A percentile compares a stretch with the other conserved stretches of the same genome.
Evolutionary conservation across 108 stramenopile species (phyloP).

Genomic region (Epithemia pelagica): DNA sequence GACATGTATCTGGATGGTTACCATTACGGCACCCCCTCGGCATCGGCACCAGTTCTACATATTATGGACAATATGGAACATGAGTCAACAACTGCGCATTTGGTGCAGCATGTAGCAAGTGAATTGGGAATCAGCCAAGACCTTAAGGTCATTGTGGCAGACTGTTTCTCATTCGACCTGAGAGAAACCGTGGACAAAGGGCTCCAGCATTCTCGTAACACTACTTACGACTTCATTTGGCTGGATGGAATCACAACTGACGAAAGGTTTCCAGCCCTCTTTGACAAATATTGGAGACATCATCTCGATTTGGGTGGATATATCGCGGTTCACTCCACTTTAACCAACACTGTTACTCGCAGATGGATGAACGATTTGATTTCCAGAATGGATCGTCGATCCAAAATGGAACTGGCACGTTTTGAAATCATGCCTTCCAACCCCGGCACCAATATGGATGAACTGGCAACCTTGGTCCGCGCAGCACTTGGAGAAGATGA

Average conservation of each 20-base stretch:
- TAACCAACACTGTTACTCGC: slow-evolving; percentile 63
- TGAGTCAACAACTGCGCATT: slow-evolving; percentile 62
- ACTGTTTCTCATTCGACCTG: slow-evolving; percentile 46
- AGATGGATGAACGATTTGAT: slow-evolving; percentile 25
- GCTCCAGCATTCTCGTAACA: too few species aligned
- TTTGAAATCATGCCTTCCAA: not conserved
- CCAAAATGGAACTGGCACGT: not conserved
- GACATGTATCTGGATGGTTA: not conserved
- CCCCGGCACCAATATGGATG: not conserved
- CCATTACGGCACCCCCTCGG: slow-evolving; percentile 19
- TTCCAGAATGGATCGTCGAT: not conserved
- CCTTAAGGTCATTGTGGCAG: slow-evolving; percentile 46
- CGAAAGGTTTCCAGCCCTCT: slow-evolving; percentile 53
- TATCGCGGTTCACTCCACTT: slow-evolving; percentile 64
- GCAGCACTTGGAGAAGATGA: too few species aligned
- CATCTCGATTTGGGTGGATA: slow-evolving; percentile 63
- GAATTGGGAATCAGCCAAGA: slow-evolving; percentile 49
- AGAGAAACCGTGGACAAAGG: slow-evolving; percentile 64
- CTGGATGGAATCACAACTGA: slow-evolving; percentile 89
- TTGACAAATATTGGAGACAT: slow-evolving; percentile 34
- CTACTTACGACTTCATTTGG: slow-evolving; percentile 50
- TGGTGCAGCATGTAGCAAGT: slow-evolving; percentile 8
- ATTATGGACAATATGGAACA: slow-evolving; percentile 75
- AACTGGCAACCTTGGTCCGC: not conserved
- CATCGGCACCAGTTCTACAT: slow-evolving; percentile 37